Percentiles rank a stretch among this genome's conserved stretches.
These are phyloP conservation scores for Suillus ampliporus DNA, from an alignment of 768 basidiomycete genomes.

Conservation along the genomic window DNA sequence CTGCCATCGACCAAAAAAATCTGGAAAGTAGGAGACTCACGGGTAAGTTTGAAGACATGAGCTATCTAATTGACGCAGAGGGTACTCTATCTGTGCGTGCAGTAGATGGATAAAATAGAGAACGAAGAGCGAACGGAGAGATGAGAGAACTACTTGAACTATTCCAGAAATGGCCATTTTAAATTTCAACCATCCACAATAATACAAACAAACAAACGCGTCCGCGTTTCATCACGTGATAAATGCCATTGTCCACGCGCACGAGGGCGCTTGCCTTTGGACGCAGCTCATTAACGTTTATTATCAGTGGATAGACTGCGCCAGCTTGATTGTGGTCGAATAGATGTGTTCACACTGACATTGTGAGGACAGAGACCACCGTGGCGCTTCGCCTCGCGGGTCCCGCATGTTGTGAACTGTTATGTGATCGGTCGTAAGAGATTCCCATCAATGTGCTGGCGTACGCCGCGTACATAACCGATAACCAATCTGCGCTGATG, in stretches of 20 bases:
- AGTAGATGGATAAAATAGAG: conserved; percentile 12
- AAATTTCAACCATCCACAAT: conserved; percentile 38
- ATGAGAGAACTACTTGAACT: conserved; percentile 20
- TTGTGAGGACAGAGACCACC: background rate
- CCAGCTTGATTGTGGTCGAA: background rate
- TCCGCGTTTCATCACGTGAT: conserved; percentile 44
- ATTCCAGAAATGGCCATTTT: conserved; percentile 38
- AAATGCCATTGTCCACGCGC: conserved; percentile 3
- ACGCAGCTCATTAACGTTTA: background rate
- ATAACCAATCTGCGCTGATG: background rate
- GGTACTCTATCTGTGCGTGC: conserved; percentile 15
- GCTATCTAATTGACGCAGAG: conserved; percentile 9
- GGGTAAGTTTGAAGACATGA: conserved; percentile 52
- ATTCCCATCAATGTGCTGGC: conserved; percentile 8
- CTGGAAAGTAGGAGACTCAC: conserved; percentile 34
- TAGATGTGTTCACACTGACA: background rate
- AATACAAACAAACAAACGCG: conserved; percentile 45
- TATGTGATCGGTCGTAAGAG: conserved; percentile 3
- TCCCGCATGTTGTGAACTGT: background rate
- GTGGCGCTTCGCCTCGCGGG: background rate
- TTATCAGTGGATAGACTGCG: background rate
- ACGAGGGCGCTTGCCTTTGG: background rate
- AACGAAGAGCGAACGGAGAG: conserved; percentile 16
- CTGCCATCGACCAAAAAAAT: background rate
- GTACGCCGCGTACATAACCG: conserved; percentile 7